phyloP scores from a whole-genome alignment of 2,329 filamentous ascomycete genomes.

The Fusarium piperis region DNA sequence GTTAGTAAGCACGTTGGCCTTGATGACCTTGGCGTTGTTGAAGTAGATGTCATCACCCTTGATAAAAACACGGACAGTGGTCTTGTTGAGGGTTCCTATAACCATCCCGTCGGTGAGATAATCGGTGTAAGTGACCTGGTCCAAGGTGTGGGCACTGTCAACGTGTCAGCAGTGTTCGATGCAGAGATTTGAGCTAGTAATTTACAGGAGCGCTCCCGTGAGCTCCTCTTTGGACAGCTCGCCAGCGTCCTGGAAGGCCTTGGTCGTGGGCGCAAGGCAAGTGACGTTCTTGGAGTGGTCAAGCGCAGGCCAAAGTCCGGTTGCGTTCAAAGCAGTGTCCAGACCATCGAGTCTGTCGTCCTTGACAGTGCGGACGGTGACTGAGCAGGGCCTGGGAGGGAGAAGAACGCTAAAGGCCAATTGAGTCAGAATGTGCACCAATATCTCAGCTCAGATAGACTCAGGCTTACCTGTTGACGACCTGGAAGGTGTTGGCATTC shows the following conservation, averaged over 20 bases:
- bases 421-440: not conserved
- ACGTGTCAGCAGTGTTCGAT: not conserved
- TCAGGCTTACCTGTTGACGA: conserved; percentile 24
- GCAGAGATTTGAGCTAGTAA: rapidly evolving
- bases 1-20: conserved; percentile 34
- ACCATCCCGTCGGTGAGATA: conserved; percentile 27
- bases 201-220: conserved; percentile 20
- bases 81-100: conserved; percentile 26
- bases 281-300: conserved; percentile 31
- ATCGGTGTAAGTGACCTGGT: conserved; percentile 31
- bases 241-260: conserved; percentile 30
- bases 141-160: conserved; percentile 24
- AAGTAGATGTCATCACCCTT: conserved; percentile 31
- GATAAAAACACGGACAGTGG: conserved; percentile 18
- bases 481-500: conserved; percentile 27
- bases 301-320: conserved; percentile 22
- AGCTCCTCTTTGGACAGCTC: conserved; percentile 21
- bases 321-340: conserved; percentile 23
- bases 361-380: conserved; percentile 10
- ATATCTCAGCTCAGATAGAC: rapidly evolving
- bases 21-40: conserved; percentile 37
- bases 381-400: conserved; percentile 25
- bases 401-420: conserved; percentile 17
- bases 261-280: conserved; percentile 32
- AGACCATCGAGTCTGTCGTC: conserved; percentile 20